Evolutionary conservation across 805 yeast species (phyloP).

Genomic region (Metschnikowia lochheadii): DNA sequence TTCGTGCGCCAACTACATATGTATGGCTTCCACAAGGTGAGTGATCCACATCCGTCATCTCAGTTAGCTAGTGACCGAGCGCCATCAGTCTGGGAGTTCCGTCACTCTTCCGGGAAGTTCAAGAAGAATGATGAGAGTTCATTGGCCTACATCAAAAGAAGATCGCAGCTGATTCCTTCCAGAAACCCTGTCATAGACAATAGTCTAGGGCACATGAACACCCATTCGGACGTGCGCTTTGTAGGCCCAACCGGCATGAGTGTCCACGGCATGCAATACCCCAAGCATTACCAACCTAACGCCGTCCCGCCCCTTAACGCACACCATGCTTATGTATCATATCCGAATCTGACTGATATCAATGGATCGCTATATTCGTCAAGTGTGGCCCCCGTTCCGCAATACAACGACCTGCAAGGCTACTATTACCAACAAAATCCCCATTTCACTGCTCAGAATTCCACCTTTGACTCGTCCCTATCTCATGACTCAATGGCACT

Average conservation of each 20-base stretch:
- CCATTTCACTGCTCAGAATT: background rate
- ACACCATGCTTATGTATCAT: background rate
- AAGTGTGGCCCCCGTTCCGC: background rate
- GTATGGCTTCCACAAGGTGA: constrained; percentile 92
- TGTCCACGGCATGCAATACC: background rate
- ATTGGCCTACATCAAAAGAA: constrained; percentile 44
- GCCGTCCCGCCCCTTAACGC: background rate
- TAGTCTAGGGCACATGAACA: background rate
- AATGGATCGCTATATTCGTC: background rate
- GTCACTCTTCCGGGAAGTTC: constrained; percentile 49
- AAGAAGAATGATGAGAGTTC: constrained; percentile 44
- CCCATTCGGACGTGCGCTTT: background rate
- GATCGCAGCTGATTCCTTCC: constrained; percentile 37
- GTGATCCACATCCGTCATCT: constrained; percentile 31
- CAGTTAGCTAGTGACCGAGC: constrained; percentile 16
- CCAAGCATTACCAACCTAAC: background rate
- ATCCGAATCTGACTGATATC: background rate
- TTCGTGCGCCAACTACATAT: constrained; percentile 93
- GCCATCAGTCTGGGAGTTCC: constrained; percentile 52
- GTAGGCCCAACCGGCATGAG: background rate
- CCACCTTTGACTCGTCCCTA: background rate
- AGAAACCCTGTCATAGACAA: constrained; percentile 1
- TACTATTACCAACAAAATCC: background rate
- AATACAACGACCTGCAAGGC: background rate
- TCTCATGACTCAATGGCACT: background rate